Percentiles rank a stretch among this genome's conserved stretches.
phyloP scores from a whole-genome alignment of 441 rosid genomes.

The Mallotus repandus region DNA sequence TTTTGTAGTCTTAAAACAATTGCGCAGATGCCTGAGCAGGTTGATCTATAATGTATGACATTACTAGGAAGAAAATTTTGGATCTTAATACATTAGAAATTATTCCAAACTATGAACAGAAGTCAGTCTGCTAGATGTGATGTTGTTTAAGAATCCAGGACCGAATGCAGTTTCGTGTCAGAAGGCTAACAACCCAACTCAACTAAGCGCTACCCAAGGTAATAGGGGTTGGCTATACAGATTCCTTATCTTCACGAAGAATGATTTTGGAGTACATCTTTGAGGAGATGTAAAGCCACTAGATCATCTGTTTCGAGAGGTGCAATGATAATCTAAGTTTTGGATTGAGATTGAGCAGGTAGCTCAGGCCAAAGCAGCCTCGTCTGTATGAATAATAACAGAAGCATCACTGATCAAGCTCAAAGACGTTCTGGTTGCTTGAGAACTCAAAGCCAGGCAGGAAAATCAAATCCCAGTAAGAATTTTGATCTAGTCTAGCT shows the following conservation, averaged over 20 bases:
- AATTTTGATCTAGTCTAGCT: background rate
- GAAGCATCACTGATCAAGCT: background rate
- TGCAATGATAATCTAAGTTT: background rate
- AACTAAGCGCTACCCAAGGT: too few relatives aligned
- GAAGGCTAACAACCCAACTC: background rate
- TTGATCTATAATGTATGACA: background rate
- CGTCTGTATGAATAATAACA: background rate
- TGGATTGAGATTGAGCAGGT: background rate
- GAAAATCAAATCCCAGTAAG: background rate
- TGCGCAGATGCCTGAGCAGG: background rate
- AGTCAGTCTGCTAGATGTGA: background rate
- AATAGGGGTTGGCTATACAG: too few relatives aligned
- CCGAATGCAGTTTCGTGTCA: background rate
- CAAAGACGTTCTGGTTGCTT: background rate
- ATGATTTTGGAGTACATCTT: too few relatives aligned
- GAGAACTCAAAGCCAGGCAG: background rate
- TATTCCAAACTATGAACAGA: background rate
- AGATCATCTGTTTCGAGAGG: too few relatives aligned
- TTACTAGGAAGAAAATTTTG: background rate
- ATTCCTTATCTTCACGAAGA: too few relatives aligned
- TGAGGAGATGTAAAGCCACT: too few relatives aligned
- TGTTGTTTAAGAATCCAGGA: background rate
- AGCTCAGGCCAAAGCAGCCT: background rate
- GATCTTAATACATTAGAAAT: background rate
- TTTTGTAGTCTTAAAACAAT: background rate